Evolutionary conservation across 148 eudicot species (phyloP).

Genomic region (Nyssa sinensis): DNA sequence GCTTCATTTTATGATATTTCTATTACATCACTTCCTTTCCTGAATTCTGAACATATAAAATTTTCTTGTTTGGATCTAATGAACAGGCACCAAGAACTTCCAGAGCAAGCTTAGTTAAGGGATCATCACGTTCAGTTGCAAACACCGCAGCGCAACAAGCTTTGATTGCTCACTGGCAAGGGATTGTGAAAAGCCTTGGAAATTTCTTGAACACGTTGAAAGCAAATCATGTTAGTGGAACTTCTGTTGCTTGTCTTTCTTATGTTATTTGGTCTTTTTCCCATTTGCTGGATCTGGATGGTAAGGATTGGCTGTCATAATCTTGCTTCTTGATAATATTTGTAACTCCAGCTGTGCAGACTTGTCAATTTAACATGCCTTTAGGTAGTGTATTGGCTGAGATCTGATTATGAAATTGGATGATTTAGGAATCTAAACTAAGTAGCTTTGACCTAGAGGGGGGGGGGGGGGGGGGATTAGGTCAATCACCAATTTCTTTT

Average conservation of each 20-base stretch:
- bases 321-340: neutral
- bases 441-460: too few species aligned
- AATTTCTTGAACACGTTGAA: conserved; percentile 75
- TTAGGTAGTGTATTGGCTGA: neutral
- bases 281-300: neutral
- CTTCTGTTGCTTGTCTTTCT: conserved; percentile 3
- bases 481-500: too few species aligned
- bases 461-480: too few species aligned
- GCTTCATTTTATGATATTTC: neutral
- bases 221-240: conserved; percentile 69
- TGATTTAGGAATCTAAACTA: too few species aligned
- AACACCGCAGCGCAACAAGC: conserved; percentile 89
- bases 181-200: conserved; percentile 83
- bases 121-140: conserved; percentile 81
- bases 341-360: neutral
- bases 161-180: conserved; percentile 97
- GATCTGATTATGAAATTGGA: too few species aligned
- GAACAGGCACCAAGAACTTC: conserved; percentile 94
- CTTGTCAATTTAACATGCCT: neutral
- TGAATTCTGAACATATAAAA: neutral
- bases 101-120: conserved; percentile 94
- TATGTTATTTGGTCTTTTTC: neutral
- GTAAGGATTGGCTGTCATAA: neutral
- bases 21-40: conserved; percentile 4
- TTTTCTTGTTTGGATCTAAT: conserved; percentile 8